Percentiles rank a stretch among this genome's conserved stretches.
phyloP scores from a whole-genome alignment of 75 land plant species.

The Pseudotsuga menziesii region DNA sequence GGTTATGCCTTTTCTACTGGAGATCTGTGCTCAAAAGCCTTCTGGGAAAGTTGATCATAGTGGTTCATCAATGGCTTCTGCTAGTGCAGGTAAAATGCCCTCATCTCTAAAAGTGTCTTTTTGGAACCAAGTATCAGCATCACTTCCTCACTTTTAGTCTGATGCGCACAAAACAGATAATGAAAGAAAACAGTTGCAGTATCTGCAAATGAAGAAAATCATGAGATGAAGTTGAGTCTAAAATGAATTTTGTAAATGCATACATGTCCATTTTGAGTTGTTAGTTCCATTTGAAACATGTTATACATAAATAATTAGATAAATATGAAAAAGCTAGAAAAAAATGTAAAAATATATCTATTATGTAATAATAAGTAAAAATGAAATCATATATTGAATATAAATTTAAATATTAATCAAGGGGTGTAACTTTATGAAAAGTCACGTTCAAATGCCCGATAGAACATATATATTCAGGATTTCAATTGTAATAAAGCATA shows the following conservation, averaged over 20 bases:
- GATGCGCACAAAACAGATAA: background rate
- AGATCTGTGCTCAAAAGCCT: constrained; percentile 27
- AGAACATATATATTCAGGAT: too few relatives aligned
- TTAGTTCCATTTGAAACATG: background rate
- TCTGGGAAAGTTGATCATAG: constrained; percentile 3
- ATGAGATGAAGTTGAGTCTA: too few relatives aligned
- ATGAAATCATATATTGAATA: too few relatives aligned
- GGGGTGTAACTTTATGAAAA: too few relatives aligned
- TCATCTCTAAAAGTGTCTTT: background rate
- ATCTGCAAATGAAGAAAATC: background rate
- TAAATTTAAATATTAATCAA: too few relatives aligned
- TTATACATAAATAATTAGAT: too few relatives aligned
- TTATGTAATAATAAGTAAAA: too few relatives aligned
- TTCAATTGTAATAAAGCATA: too few relatives aligned
- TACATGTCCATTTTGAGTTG: background rate
- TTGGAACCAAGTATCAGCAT: background rate
- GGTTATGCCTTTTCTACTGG: constrained; percentile 43
- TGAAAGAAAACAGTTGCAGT: background rate
- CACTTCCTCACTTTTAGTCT: background rate
- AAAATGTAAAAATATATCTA: too few relatives aligned
- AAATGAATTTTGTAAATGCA: background rate
- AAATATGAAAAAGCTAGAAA: too few relatives aligned
- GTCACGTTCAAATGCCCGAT: too few relatives aligned
- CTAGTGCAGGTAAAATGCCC: background rate
- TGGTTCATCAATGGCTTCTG: background rate